Conservation (phyloP, 441 rosid species). For the Bocquillonia castaneifolia region DNA sequence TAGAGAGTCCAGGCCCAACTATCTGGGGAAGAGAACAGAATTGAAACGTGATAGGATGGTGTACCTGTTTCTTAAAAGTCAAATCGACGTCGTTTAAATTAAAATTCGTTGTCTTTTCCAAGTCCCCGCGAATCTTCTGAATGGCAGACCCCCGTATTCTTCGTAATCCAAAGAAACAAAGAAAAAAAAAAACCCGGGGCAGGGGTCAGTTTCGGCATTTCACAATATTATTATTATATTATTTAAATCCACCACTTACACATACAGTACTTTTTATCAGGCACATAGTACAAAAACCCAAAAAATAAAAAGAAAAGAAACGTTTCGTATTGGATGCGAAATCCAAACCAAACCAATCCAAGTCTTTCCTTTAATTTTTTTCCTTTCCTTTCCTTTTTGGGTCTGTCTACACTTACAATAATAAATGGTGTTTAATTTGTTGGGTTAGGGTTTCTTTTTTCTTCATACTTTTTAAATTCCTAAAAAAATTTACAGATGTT, state of each 20-base stretch:
- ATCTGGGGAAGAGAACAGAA: no score
- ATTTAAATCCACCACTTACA: not conserved
- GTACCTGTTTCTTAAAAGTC: no score
- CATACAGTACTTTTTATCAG: not conserved
- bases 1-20: no score
- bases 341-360: conserved; percentile 17
- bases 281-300: not conserved
- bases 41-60: no score
- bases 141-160: not conserved
- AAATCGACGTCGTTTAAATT: not conserved
- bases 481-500: conserved; percentile 14
- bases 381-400: no score
- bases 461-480: conserved; percentile 7
- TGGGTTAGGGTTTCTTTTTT: conserved; percentile 44
- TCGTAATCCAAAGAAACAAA: not conserved
- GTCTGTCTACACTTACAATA: no score
- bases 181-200: not conserved
- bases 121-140: conserved; percentile 19
- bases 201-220: not conserved
- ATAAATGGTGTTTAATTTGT: no score
- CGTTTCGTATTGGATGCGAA: conserved; percentile 16
- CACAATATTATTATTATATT: no score
- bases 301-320: not conserved
- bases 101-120: not conserved
- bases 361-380: no score